Percentiles rank a stretch among this genome's conserved stretches.
Evolutionary conservation across 164 flowering plant species (phyloP).

Genomic region (Stephania cephalantha): DNA sequence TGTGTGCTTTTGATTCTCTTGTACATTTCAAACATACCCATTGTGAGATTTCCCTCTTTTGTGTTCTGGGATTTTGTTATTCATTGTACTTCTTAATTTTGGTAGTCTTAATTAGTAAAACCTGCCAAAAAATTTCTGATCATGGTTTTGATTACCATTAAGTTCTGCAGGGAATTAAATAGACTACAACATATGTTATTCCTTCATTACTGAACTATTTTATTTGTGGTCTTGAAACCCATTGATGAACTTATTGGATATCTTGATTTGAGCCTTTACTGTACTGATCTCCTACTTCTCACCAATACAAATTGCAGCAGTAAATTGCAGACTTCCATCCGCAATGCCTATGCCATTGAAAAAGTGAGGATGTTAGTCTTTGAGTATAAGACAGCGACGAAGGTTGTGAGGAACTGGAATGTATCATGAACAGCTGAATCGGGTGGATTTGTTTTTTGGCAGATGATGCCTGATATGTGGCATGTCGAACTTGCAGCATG

Average conservation of each 20-base stretch:
- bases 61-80: neutral
- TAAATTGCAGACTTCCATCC: constrained; percentile 45
- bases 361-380: constrained; percentile 56
- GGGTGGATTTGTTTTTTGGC: constrained; percentile 64
- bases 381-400: constrained; percentile 55
- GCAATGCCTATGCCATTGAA: constrained; percentile 61
- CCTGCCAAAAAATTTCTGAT: no score
- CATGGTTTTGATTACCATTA: no score
- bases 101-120: no score
- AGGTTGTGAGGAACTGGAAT: constrained; percentile 43
- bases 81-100: no score
- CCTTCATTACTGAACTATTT: no score
- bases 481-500: constrained; percentile 60
- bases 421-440: constrained; percentile 42
- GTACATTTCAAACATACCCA: neutral
- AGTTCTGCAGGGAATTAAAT: no score
- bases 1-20: neutral
- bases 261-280: constrained; percentile 11
- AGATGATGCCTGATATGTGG: constrained; percentile 71
- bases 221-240: no score
- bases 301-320: constrained; percentile 66
- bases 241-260: constrained; percentile 21
- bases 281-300: constrained; percentile 21
- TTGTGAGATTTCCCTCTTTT: no score
- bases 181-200: no score